phyloP scores from a whole-genome alignment of 768 basidiomycete genomes.

The Hydnomerulius pinastri region DNA sequence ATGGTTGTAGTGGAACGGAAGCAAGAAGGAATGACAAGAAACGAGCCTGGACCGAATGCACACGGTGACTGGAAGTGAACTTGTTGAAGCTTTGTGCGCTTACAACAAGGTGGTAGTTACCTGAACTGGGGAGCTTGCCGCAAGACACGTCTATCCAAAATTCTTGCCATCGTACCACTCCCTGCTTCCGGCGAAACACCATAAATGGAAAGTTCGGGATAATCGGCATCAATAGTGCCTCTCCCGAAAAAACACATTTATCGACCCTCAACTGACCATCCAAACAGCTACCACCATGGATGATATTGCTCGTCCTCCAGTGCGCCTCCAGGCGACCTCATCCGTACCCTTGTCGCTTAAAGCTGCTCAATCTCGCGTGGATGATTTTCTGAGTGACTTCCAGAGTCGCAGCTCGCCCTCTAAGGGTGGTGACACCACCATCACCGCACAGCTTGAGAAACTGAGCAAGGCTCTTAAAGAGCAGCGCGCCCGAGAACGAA shows the following conservation, averaged over 20 bases:
- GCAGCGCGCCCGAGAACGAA: constrained; percentile 36
- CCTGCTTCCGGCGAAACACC: neutral
- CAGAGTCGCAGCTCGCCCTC: constrained; percentile 46
- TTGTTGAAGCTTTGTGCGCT: neutral
- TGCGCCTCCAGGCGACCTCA: constrained; percentile 44
- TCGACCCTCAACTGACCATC: constrained; percentile 13
- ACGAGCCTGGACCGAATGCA: neutral
- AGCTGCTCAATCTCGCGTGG: constrained; percentile 41
- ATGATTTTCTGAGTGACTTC: constrained; percentile 51
- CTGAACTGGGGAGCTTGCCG: no score
- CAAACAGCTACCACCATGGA: constrained; percentile 40
- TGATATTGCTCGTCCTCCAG: constrained; percentile 46
- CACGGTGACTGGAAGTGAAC: neutral
- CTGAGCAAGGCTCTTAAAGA: constrained; percentile 53
- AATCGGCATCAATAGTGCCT: no score
- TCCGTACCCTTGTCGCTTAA: constrained; percentile 41
- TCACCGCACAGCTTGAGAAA: constrained; percentile 62
- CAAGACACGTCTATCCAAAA: neutral
- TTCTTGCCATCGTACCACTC: constrained; percentile 13
- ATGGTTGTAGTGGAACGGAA: constrained; percentile 34
- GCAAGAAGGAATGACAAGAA: neutral
- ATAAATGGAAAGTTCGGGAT: neutral
- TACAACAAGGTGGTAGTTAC: no score
- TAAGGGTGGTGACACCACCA: constrained; percentile 54
- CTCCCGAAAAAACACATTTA: no score